A percentile compares a stretch with the other conserved stretches of the same genome.
These are phyloP conservation scores for Anisodus tanguticus DNA, from an alignment of 257 asterid species.

Conservation along the genomic window DNA sequence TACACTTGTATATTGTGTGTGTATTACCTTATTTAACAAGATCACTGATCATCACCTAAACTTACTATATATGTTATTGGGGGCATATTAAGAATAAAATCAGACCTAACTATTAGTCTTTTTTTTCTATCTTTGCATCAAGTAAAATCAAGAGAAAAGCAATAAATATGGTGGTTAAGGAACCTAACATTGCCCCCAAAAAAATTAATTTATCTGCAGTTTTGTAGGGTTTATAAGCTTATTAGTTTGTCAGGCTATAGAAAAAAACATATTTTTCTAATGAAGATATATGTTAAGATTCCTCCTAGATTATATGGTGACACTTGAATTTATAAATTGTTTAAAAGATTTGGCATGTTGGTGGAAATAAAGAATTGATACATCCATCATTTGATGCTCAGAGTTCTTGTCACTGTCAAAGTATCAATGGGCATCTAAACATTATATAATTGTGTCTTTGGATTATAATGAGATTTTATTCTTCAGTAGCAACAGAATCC, in stretches of 20 bases:
- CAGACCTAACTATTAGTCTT: background rate
- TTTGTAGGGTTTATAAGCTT: background rate
- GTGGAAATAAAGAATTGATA: background rate
- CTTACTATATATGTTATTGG: too few species aligned
- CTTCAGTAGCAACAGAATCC: conserved; percentile 41
- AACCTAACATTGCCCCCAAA: background rate
- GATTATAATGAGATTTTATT: conserved; percentile 51
- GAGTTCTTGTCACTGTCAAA: conserved; percentile 22
- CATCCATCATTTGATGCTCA: conserved; percentile 1
- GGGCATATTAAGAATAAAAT: too few species aligned
- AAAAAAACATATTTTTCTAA: background rate
- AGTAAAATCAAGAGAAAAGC: background rate
- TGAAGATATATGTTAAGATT: conserved; percentile 34
- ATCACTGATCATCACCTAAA: too few species aligned
- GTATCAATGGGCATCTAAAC: conserved; percentile 17
- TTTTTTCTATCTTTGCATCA: background rate
- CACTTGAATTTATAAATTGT: background rate
- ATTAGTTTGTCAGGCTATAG: background rate
- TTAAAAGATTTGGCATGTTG: background rate
- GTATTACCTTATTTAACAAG: too few species aligned
- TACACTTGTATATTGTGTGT: too few species aligned
- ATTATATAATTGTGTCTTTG: background rate
- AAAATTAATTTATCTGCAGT: background rate
- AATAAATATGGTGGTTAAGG: background rate
- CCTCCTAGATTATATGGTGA: conserved; percentile 27